A percentile compares a stretch with the other conserved stretches of the same genome.
Evolutionary conservation across 345 rosid genomes (phyloP).

Genomic region (Brassica incana): DNA sequence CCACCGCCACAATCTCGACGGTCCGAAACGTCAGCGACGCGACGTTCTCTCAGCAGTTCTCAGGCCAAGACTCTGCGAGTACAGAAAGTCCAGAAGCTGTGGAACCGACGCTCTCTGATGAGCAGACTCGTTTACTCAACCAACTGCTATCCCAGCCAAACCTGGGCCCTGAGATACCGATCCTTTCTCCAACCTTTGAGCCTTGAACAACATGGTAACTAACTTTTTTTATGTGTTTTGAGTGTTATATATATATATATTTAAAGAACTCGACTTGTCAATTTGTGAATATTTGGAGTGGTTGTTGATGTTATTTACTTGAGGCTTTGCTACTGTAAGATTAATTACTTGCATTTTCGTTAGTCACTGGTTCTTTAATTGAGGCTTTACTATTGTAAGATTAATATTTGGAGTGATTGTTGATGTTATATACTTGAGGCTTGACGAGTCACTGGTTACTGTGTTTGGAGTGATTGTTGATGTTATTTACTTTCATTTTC

Average conservation of each 20-base stretch:
- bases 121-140: neutral
- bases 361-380: no score
- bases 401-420: no score
- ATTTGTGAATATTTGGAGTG: no score
- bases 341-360: no score
- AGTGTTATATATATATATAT: no score
- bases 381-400: no score
- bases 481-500: no score
- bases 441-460: no score
- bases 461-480: no score
- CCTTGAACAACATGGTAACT: neutral
- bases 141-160: neutral
- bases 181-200: neutral
- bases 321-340: no score
- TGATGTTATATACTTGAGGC: no score
- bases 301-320: no score
- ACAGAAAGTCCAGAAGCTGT: neutral
- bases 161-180: neutral
- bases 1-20: neutral
- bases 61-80: neutral
- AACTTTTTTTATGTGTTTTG: neutral
- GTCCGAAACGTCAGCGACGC: neutral
- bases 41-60: neutral
- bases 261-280: neutral
- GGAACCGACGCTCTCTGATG: neutral